These are phyloP conservation scores for Nevesoporus exiguus DNA, from an alignment of 768 basidiomycete genomes.

Conservation along the genomic window DNA sequence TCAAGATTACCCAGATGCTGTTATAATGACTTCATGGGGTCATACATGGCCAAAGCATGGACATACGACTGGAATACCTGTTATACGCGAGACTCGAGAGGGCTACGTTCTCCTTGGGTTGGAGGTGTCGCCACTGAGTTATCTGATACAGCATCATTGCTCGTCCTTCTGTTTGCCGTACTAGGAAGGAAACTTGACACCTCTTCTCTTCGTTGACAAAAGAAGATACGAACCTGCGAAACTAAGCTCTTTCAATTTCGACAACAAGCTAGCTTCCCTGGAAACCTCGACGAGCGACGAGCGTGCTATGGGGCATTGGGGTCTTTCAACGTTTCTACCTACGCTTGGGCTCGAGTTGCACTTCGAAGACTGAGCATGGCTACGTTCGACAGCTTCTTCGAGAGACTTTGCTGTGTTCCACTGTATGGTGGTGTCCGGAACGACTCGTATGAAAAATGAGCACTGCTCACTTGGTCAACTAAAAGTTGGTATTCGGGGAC, in stretches of 20 bases:
- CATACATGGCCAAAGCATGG: background rate
- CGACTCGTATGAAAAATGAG: background rate
- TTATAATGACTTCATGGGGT: conserved; percentile 72
- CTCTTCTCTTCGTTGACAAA: background rate
- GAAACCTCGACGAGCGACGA: background rate
- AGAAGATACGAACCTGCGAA: conserved; percentile 22
- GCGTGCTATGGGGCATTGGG: background rate
- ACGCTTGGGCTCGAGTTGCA: background rate
- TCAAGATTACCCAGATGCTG: conserved; percentile 84
- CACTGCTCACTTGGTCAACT: conserved; percentile 40
- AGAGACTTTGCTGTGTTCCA: conserved; percentile 44
- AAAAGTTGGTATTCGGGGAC: conserved; percentile 26
- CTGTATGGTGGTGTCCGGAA: conserved; percentile 23
- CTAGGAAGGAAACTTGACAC: conserved; percentile 29
- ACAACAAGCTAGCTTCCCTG: background rate
- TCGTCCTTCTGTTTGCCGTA: conserved; percentile 60
- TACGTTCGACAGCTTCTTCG: conserved; percentile 24
- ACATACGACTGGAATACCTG: conserved; percentile 40
- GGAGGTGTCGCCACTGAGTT: conserved; percentile 36
- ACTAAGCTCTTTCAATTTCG: conserved; percentile 19
- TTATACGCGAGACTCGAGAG: conserved; percentile 61
- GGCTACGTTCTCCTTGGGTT: conserved; percentile 32
- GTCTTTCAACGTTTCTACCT: conserved; percentile 10
- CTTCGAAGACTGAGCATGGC: conserved; percentile 1
- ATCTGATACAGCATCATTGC: conserved; percentile 42